phyloP scores from a whole-genome alignment of 768 basidiomycete species.

The Sarcodon sp. region DNA sequence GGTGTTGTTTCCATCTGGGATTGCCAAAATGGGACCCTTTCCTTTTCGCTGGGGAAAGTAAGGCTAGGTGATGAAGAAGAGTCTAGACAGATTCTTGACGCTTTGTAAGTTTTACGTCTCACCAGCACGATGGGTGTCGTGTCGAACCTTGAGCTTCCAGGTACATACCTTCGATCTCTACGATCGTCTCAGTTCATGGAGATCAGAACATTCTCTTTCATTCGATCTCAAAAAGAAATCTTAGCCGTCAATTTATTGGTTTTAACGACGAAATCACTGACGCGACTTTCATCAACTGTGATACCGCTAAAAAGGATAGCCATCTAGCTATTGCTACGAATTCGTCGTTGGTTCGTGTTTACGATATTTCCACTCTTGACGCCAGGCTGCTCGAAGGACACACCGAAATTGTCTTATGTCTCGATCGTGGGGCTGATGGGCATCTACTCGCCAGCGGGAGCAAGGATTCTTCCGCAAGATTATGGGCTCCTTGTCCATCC shows the following conservation, averaged over 20 bases:
- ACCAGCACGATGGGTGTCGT: not conserved
- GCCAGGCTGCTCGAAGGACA: slow-evolving; percentile 83
- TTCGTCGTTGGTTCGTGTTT: slow-evolving; percentile 88
- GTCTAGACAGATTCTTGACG: slow-evolving; percentile 71
- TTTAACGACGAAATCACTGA: slow-evolving; percentile 99
- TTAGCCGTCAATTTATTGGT: slow-evolving; percentile 79
- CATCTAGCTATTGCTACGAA: slow-evolving; percentile 95
- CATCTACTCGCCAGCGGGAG: slow-evolving; percentile 79
- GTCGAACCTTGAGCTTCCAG: slow-evolving; percentile 23
- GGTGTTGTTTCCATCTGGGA: slow-evolving; percentile 84
- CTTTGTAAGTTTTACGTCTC: slow-evolving; percentile 46
- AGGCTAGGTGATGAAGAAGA: slow-evolving; percentile 53
- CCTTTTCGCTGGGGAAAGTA: slow-evolving; percentile 45
- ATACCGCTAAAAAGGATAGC: slow-evolving; percentile 29
- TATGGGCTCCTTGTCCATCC: slow-evolving; percentile 49
- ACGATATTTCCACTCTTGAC: slow-evolving; percentile 65
- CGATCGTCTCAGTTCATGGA: slow-evolving; percentile 75
- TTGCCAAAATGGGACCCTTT: slow-evolving; percentile 44
- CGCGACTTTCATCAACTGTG: slow-evolving; percentile 47
- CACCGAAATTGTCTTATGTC: slow-evolving; percentile 78
- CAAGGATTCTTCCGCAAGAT: slow-evolving; percentile 79
- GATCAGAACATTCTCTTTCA: slow-evolving; percentile 96
- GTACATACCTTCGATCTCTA: slow-evolving; percentile 50
- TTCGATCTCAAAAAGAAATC: slow-evolving; percentile 50
- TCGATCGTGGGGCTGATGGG: slow-evolving; percentile 60